These are phyloP conservation scores for Globisporangium spinosum DNA, from an alignment of 352 stramenopile genomes.

Conservation along the genomic window DNA sequence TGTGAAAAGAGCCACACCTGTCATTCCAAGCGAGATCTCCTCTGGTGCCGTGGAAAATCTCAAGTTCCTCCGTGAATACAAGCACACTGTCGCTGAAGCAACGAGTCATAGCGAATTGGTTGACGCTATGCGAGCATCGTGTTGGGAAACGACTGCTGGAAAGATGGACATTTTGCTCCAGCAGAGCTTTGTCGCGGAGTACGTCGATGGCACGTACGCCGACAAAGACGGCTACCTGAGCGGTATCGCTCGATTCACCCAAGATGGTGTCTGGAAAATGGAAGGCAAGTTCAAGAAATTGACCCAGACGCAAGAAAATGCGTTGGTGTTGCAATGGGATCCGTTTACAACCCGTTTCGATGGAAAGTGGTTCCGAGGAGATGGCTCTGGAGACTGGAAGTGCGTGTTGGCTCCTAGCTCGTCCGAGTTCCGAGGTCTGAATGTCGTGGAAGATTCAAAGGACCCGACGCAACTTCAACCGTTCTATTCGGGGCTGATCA, in stretches of 20 bases:
- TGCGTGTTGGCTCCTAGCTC: conserved; percentile 49
- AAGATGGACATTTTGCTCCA: conserved; percentile 44
- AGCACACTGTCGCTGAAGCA: conserved; percentile 38
- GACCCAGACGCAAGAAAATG: conserved; percentile 66
- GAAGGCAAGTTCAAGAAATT: conserved; percentile 68
- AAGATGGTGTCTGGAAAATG: conserved; percentile 63
- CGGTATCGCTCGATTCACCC: conserved; percentile 45
- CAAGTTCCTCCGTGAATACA: conserved; percentile 48
- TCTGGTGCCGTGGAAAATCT: conserved; percentile 34
- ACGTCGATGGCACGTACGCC: conserved; percentile 67
- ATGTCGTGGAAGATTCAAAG: conserved; percentile 31
- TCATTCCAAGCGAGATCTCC: conserved; percentile 10
- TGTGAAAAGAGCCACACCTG: conserved; percentile 13
- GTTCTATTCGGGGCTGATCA: conserved; percentile 82
- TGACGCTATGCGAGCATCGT: conserved; percentile 27
- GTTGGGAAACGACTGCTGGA: conserved; percentile 75
- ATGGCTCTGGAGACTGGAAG: conserved; percentile 79
- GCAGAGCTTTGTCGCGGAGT: conserved; percentile 50
- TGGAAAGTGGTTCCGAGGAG: conserved; percentile 83
- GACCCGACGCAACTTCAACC: conserved; percentile 43
- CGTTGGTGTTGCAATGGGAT: conserved; percentile 65
- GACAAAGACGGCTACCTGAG: conserved; percentile 67
- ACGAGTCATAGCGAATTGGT: conserved; percentile 31
- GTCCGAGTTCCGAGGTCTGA: conserved; percentile 67
- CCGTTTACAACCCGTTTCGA: conserved; percentile 53